Percentiles rank a stretch among this genome's conserved stretches.
Conservation (phyloP, 148 eudicot genomes). For the Cornus kousa region DNA sequence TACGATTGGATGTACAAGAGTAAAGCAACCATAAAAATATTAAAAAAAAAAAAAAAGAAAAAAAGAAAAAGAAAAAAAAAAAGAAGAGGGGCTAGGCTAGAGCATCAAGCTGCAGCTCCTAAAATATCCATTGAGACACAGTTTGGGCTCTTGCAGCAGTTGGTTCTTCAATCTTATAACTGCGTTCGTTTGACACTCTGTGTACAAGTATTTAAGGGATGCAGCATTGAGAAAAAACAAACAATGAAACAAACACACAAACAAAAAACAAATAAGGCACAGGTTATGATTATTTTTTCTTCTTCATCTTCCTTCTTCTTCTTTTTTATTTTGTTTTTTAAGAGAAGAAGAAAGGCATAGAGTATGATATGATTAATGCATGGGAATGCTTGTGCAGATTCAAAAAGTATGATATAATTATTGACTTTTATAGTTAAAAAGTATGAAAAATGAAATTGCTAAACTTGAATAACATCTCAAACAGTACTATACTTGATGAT, state of each 20-base stretch:
- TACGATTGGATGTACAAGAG: not conserved
- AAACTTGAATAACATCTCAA: not conserved
- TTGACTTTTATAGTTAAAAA: not conserved
- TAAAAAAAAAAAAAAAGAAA: too few species aligned
- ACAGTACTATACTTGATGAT: not conserved
- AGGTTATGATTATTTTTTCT: too few species aligned
- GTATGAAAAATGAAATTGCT: not conserved
- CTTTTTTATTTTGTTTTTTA: too few species aligned
- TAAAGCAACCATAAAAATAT: not conserved
- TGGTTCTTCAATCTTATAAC: not conserved
- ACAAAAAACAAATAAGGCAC: too few species aligned
- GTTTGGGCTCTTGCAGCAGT: not conserved
- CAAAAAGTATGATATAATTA: not conserved
- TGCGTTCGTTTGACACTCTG: not conserved
- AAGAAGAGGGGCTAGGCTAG: not conserved
- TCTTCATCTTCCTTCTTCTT: too few species aligned
- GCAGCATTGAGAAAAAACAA: not conserved
- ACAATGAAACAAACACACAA: too few species aligned
- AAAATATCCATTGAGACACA: not conserved
- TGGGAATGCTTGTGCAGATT: not conserved
- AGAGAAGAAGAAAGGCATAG: too few species aligned
- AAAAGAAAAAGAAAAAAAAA: too few species aligned
- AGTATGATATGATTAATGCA: not conserved
- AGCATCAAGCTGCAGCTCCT: not conserved
- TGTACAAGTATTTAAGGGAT: not conserved